Evolutionary conservation across 495 filamentous ascomycete genomes (phyloP), one percentile per base, ranked within the genome.

Genomic region (Aspergillus coremiiformis): DNA sequence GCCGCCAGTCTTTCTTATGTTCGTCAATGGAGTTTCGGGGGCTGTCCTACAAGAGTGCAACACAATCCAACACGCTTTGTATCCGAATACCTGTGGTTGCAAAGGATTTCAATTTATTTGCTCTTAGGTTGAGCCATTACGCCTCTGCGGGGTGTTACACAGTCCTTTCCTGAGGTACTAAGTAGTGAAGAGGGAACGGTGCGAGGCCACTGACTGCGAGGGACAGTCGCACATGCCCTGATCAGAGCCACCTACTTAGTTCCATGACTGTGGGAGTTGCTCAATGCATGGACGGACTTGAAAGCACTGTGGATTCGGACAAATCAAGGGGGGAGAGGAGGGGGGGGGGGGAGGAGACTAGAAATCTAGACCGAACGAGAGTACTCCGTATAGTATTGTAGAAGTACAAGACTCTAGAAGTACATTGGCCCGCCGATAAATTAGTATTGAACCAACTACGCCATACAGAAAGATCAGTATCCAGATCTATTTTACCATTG

Each of bases 161-260:
- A 43, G 39, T 47, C 39, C 49, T 15, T 37, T 46, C 44, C 51
- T 43, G 27, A 11, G 47, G 49, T 43, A 29, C 29, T 20, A 21
- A 8, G 24, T 8, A 27, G 39, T 45, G 30, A 32, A 32, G 46
- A 27, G 30, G 39, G 42, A 30, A 39, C 11, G 44, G 19, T 14
- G n/a, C 26, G 46, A 44, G 37, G 15, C 52, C 48, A 52, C 48
- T 49, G 20, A 37, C 17, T 39, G 52, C 39, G 37, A 49, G 30
- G 44, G 46, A 33, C 42, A 17, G 22, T 30, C 44, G 57, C 57
- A 50, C 53, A 60, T 60, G 57, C 41, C 46, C 47, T 20, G 46
- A 33, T 55, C 49, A 56, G 42, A 32, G 48, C 47, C 14, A 29
- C n/a, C n/a, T n/a, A n/a, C n/a, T n/a, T n/a, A n/a, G 37, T 21